These are phyloP conservation scores for Pholiota adiposa DNA, from an alignment of 1,284 basidiomycete species.

Conservation along the genomic window DNA sequence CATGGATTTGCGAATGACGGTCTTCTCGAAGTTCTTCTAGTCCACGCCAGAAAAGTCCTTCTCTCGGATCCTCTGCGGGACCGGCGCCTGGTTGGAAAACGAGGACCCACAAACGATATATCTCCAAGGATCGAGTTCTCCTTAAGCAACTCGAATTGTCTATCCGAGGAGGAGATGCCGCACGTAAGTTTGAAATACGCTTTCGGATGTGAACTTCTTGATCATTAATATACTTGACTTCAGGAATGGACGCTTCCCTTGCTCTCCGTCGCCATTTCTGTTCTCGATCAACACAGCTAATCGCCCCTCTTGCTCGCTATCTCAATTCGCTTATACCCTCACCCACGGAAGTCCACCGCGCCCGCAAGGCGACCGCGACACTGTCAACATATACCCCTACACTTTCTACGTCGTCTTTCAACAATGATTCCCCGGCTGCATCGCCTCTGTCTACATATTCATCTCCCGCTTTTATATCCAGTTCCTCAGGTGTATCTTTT, in stretches of 20 bases:
- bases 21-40: conserved; percentile 9
- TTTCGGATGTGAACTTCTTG: too few species aligned
- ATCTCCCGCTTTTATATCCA: conserved; percentile 6
- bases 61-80: conserved; percentile 43
- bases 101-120: conserved; percentile 80
- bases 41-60: conserved; percentile 25
- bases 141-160: conserved; percentile 71
- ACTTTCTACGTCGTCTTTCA: neutral
- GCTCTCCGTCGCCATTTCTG: conserved; percentile 86
- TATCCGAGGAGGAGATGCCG: conserved; percentile 48
- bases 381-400: conserved; percentile 4
- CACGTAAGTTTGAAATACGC: conserved; percentile 47
- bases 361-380: conserved; percentile 24
- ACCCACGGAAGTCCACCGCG: conserved; percentile 49
- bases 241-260: conserved; percentile 67
- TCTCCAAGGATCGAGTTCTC: conserved; percentile 82
- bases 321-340: conserved; percentile 88
- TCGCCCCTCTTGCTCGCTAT: conserved; percentile 94
- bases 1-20: neutral
- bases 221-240: neutral
- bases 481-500: neutral
- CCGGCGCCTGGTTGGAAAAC: conserved; percentile 77
- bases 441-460: conserved; percentile 4
- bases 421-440: neutral
- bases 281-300: conserved; percentile 84